Evolutionary conservation across 371 early-diverging fungal genomes (phyloP).

Genomic region (Mortierella sp.): DNA sequence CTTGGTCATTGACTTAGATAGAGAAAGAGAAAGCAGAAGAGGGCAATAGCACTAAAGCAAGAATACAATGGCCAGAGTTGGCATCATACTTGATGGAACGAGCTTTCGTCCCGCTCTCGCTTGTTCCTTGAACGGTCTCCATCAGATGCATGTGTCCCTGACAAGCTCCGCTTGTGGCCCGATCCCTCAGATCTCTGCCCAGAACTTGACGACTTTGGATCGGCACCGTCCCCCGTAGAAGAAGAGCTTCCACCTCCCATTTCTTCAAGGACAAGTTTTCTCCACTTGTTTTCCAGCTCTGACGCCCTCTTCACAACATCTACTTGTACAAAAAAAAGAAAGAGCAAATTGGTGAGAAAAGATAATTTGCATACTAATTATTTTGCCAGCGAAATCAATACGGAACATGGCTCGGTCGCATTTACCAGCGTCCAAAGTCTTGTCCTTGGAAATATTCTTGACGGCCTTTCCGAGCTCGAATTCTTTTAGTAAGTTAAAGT

Average conservation of each 20-base stretch:
- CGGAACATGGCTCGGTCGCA: background rate
- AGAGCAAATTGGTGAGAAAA: background rate
- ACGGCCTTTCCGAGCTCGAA: slow-evolving; percentile 33
- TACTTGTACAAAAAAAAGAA: background rate
- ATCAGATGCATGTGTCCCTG: background rate
- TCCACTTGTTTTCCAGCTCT: background rate
- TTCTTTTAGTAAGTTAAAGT: slow-evolving; percentile 17
- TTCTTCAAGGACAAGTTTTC: background rate
- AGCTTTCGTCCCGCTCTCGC: background rate
- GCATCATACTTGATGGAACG: background rate
- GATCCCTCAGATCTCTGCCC: background rate
- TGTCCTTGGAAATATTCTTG: slow-evolving; percentile 26
- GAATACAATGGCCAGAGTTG: no score
- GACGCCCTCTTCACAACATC: background rate
- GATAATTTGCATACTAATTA: background rate
- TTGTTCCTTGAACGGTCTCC: background rate
- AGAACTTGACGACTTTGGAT: background rate
- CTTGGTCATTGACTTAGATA: background rate
- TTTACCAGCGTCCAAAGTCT: slow-evolving; percentile 35
- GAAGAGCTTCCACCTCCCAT: background rate
- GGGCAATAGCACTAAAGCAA: no score
- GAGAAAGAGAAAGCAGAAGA: no score
- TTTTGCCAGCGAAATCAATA: background rate
- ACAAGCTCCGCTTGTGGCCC: background rate
- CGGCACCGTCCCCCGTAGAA: background rate